phyloP scores from a whole-genome alignment of 257 asterid species.

The Przewalskia tangutica region DNA sequence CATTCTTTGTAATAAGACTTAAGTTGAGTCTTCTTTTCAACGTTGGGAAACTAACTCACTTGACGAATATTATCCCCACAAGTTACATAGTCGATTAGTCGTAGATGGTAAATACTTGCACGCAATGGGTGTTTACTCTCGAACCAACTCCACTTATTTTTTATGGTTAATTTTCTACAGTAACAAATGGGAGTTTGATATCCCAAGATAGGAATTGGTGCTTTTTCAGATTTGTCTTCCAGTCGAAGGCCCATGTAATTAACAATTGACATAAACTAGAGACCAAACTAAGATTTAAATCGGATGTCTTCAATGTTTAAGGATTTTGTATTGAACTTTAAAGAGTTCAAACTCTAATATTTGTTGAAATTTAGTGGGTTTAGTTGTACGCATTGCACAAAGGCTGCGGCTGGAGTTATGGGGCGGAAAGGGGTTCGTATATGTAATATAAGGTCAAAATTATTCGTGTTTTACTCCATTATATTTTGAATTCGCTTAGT shows the following conservation, averaged over 20 bases:
- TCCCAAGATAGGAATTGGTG: background rate
- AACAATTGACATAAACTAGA: background rate
- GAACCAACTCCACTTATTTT: no score
- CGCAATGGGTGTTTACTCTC: no score
- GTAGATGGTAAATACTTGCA: no score
- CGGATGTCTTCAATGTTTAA: background rate
- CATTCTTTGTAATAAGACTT: no score
- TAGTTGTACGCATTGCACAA: background rate
- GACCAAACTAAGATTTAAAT: background rate
- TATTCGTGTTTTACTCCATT: no score
- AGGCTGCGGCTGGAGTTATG: background rate
- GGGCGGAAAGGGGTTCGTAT: background rate
- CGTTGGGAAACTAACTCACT: background rate
- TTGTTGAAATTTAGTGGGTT: background rate
- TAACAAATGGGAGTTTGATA: background rate
- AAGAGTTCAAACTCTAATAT: no score
- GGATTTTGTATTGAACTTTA: background rate
- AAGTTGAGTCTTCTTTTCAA: background rate
- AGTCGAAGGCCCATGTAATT: background rate
- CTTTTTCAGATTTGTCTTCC: background rate
- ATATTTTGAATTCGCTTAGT: no score
- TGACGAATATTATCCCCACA: background rate
- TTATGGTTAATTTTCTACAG: no score
- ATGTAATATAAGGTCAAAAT: background rate
- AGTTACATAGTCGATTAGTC: background rate